Evolutionary conservation across 345 rosid genomes (phyloP), one percentile per base, ranked within the genome.

Genomic region (Gossypium anomalum): DNA sequence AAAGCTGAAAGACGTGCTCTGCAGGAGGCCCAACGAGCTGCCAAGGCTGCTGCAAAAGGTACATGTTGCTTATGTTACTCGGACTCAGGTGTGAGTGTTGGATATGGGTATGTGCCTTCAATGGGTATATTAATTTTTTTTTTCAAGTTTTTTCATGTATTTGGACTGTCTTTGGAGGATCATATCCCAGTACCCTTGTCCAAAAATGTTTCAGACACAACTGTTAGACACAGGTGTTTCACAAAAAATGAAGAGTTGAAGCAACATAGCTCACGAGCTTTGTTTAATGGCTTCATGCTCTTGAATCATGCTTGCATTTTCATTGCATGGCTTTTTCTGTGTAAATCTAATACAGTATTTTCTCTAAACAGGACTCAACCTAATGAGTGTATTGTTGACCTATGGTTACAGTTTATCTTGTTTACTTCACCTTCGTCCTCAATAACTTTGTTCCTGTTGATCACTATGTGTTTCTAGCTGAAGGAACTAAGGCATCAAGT

Each of bases 11-110:
- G 97, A 79, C 89, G 97, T 73, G 93, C 98, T 22, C 70, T 91
- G 81, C 98, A 92, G 80, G 97, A 94, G 83, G 91, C 97, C 72
- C 98, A 94, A 77, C 82, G 97, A 56, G 95, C 97, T 78, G 97
- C 93, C 65, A 93, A 92, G 82, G 96, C 92, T 17, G 90, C 92
- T 74, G 87, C 97, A n/a, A 92, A 88, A 90, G 97, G 98, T 92
- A 56, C 38, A 25, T 76, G 55, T 55, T 57, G 43, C 25, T 56
- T 56, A 56, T 56, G 60, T 56, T 19, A 56, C 25, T 19, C 3
- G 4, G 23, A 56, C 13, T 56, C 25, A 20, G 14, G 23, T 56
- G 60, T 52, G n/a, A 52, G 56, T 52, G 56, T 52, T n/a, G 19
- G n/a, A 3, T 52, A n/a, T 2, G 8, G 56, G 56, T 52, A 15